Conservation (phyloP, 495 filamentous ascomycete species). For the Penicillium chermesinum region DNA sequence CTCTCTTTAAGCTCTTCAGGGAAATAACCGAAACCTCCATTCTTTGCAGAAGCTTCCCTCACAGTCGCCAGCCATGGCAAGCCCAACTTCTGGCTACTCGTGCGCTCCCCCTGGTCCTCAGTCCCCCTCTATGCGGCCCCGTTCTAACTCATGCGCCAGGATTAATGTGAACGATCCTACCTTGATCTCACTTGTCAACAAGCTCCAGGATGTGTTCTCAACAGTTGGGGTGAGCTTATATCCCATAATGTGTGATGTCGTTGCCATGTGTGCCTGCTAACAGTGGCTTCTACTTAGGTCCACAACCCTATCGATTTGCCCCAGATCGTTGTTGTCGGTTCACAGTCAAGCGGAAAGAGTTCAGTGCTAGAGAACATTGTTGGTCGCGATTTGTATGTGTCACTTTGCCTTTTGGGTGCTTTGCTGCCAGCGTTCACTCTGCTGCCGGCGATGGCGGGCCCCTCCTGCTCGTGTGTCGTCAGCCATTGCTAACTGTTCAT, state of each 20-base stretch:
- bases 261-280: slow-evolving; percentile 25
- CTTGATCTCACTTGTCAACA: slow-evolving; percentile 93
- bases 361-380: slow-evolving; percentile 99
- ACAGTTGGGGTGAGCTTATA: slow-evolving; percentile 82
- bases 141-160: slow-evolving; percentile 40
- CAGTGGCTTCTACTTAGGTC: slow-evolving; percentile 48
- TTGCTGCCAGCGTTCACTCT: slow-evolving; percentile 2
- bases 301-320: slow-evolving; percentile 99
- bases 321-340: slow-evolving; percentile 97
- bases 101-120: slow-evolving; percentile 31
- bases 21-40: slow-evolving; percentile 10
- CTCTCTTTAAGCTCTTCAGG: slow-evolving; percentile 3
- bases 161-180: slow-evolving; percentile 78
- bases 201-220: slow-evolving; percentile 98
- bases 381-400: slow-evolving; percentile 89
- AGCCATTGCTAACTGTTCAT: slow-evolving; percentile 24
- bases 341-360: slow-evolving; percentile 98
- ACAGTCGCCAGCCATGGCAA: slow-evolving; percentile 44
- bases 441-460: slow-evolving; percentile 14
- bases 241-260: neutral
- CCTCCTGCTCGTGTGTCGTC: slow-evolving; percentile 7
- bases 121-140: slow-evolving; percentile 25
- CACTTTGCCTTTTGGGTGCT: neutral
- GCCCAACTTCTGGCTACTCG: slow-evolving; percentile 43
- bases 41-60: slow-evolving; percentile 1